These are phyloP conservation scores for Suillus cothurnatus DNA, from an alignment of 768 basidiomycete species.

Conservation along the genomic window DNA sequence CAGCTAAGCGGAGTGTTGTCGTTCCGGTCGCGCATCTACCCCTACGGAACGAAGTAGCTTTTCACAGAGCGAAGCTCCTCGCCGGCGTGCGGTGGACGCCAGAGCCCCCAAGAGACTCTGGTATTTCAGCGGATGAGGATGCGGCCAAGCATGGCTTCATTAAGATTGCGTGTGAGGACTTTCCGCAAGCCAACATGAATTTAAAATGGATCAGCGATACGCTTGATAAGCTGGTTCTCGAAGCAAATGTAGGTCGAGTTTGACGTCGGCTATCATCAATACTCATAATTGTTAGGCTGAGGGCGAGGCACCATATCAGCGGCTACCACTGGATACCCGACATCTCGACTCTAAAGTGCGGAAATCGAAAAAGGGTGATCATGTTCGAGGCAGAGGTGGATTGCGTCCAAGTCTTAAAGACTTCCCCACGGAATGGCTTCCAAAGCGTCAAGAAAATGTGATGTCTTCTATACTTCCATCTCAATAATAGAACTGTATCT, in stretches of 20 bases:
- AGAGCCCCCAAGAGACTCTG: slow-evolving; percentile 69
- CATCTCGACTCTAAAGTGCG: slow-evolving; percentile 72
- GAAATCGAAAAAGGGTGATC: slow-evolving; percentile 76
- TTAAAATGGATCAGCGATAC: slow-evolving; percentile 93
- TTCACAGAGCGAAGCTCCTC: slow-evolving; percentile 86
- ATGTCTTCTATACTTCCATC: slow-evolving; percentile 1
- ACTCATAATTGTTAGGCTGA: slow-evolving; percentile 24
- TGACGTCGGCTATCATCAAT: slow-evolving; percentile 10
- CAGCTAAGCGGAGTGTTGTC: slow-evolving; percentile 70
- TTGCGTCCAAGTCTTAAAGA: slow-evolving; percentile 69
- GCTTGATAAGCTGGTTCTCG: slow-evolving; percentile 73
- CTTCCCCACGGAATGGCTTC: slow-evolving; percentile 88
- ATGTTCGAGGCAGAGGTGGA: slow-evolving; percentile 54
- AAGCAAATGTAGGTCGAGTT: slow-evolving; percentile 74
- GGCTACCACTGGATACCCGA: slow-evolving; percentile 81
- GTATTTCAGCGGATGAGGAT: slow-evolving; percentile 45
- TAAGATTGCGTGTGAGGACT: slow-evolving; percentile 90
- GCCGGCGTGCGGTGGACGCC: slow-evolving; percentile 89
- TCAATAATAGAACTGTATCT: slow-evolving; percentile 12
- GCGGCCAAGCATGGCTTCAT: slow-evolving; percentile 74
- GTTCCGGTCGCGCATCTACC: slow-evolving; percentile 77
- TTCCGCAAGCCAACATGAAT: slow-evolving; percentile 82
- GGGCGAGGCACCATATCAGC: slow-evolving; percentile 47
- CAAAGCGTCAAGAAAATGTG: slow-evolving; percentile 25
- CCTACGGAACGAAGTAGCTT: slow-evolving; percentile 58